Conservation (phyloP, 306 rosid genomes). For the Dryas drummondii region DNA sequence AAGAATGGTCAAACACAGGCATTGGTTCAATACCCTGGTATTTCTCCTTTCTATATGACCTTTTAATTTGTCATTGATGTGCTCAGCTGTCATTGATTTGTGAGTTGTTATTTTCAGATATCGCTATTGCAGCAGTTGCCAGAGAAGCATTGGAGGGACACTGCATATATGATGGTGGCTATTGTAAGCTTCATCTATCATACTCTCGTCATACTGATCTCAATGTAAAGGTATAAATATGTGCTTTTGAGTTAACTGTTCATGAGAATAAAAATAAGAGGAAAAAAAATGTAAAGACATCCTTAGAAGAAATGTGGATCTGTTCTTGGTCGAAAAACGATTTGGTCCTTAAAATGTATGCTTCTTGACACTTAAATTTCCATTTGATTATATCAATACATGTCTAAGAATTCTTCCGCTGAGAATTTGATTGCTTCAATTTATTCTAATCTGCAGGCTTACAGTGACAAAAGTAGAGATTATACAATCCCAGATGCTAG, state of each 20-base stretch:
- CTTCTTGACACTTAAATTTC: conserved; percentile 58
- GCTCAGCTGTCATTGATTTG: conserved; percentile 16
- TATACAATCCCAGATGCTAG: conserved; percentile 54
- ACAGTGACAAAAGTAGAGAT: conserved; percentile 85
- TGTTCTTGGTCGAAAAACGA: conserved; percentile 53
- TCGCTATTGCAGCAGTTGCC: conserved; percentile 67
- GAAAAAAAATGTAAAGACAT: conserved; percentile 42
- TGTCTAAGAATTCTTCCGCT: conserved; percentile 10
- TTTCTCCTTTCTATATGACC: conserved; percentile 15
- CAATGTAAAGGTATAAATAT: conserved; percentile 93
- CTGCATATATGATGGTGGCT: conserved; percentile 99
- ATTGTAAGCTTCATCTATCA: conserved; percentile 99
- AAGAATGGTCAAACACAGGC: conserved; percentile 91
- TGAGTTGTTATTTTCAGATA: conserved; percentile 40
- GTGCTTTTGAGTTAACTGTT: conserved; percentile 58
- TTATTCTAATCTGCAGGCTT: conserved; percentile 50
- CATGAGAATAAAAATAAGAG: conserved; percentile 46
- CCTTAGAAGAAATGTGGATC: conserved; percentile 59
- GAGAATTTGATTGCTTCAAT: conserved; percentile 10
- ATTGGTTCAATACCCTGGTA: conserved; percentile 82
- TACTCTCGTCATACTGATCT: conserved; percentile 99
- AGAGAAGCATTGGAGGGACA: conserved; percentile 94
- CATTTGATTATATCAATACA: conserved; percentile 22
- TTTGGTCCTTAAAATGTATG: conserved; percentile 62
- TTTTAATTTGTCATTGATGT: background rate